Conservation (phyloP, 345 rosid genomes). For the Garcia nutans region DNA sequence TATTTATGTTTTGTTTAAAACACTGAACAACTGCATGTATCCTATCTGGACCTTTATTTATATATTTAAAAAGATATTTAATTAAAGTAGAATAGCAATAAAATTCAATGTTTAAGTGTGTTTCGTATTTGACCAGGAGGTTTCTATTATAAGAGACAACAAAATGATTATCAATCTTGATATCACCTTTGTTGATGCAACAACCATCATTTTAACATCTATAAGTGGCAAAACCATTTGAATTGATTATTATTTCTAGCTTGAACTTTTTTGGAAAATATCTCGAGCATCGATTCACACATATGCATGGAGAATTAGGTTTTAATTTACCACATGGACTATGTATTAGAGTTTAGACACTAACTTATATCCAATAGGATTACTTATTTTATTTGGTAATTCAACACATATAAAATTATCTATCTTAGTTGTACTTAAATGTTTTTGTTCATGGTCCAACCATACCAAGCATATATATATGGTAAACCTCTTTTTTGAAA, state of each 20-base stretch:
- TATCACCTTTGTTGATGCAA: background rate
- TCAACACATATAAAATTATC: too few species aligned
- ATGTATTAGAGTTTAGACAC: too few species aligned
- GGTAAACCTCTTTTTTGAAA: background rate
- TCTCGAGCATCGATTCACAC: too few species aligned
- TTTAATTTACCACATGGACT: too few species aligned
- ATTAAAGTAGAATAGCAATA: background rate
- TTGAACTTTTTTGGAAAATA: too few species aligned
- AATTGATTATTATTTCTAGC: too few species aligned
- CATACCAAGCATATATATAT: background rate
- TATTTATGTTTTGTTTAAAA: too few species aligned
- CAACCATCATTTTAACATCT: background rate
- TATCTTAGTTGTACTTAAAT: too few species aligned
- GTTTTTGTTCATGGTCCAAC: background rate
- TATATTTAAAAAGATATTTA: conserved; percentile 1
- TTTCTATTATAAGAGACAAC: conserved; percentile 3
- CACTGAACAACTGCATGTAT: background rate
- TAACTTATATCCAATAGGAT: too few species aligned
- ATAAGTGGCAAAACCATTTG: background rate
- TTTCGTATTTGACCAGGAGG: background rate
- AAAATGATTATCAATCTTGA: background rate
- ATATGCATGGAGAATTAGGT: too few species aligned
- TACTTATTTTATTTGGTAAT: too few species aligned
- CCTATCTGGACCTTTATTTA: background rate
- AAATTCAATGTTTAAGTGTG: conserved; percentile 1